Evolutionary conservation across 176 grass and related monocot genomes (phyloP).

Genomic region (Oryza meridionalis): DNA sequence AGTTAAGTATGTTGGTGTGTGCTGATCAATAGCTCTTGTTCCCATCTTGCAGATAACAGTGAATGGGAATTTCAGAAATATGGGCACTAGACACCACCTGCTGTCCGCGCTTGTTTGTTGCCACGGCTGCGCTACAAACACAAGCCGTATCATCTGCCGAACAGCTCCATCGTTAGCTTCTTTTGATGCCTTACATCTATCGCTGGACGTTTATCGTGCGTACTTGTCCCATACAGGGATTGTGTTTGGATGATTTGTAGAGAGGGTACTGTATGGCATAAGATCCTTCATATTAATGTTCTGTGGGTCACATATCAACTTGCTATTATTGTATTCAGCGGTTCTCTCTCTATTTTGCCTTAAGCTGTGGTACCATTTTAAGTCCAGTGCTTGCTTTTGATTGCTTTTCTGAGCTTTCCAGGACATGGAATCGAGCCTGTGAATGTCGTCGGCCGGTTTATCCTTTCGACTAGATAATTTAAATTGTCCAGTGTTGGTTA

Average conservation of each 20-base stretch:
- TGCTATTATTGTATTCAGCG: slow-evolving; percentile 23
- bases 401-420: not conserved
- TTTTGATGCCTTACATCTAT: slow-evolving; percentile 32
- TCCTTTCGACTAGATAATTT: not conserved
- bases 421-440: not conserved
- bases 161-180: slow-evolving; percentile 18
- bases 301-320: slow-evolving; percentile 9
- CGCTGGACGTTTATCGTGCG: not conserved
- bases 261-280: not conserved
- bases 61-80: slow-evolving; percentile 99
- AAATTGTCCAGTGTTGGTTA: not conserved
- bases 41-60: slow-evolving; percentile 79
- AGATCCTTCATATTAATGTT: not conserved
- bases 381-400: not conserved
- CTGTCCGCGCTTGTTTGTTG: slow-evolving; percentile 16
- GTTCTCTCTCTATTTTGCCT: not conserved
- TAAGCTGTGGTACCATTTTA: slow-evolving; percentile 20
- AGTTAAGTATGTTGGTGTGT: slow-evolving; percentile 1
- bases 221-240: slow-evolving; percentile 1
- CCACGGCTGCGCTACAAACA: slow-evolving; percentile 2
- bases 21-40: not conserved
- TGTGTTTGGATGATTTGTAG: slow-evolving; percentile 33
- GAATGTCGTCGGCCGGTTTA: not conserved
- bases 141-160: slow-evolving; percentile 10
- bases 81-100: slow-evolving; percentile 61